Evolutionary conservation across 2,329 filamentous ascomycete species (phyloP).

Genomic region (Colletotrichum aenigma): DNA sequence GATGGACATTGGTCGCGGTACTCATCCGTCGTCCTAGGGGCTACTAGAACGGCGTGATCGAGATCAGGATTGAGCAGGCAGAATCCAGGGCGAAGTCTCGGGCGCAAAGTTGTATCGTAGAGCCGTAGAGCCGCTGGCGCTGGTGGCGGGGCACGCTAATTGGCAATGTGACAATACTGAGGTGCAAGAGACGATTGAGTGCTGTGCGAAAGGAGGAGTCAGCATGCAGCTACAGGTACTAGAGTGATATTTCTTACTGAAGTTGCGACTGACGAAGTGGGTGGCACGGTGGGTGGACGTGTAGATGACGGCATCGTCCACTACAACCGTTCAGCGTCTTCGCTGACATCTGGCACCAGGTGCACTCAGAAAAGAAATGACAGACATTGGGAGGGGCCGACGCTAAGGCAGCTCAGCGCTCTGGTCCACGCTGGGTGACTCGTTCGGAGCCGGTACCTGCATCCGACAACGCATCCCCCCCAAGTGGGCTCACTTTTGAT

Average conservation of each 20-base stretch:
- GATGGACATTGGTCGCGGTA: neutral
- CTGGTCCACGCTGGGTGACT: neutral
- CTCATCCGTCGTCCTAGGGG: neutral
- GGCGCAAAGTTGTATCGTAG: neutral
- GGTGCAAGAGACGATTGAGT: neutral
- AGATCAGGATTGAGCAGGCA: neutral
- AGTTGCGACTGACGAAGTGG: neutral
- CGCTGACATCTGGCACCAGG: neutral
- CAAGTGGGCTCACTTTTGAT: neutral
- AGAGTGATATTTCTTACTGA: neutral
- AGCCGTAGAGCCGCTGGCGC: neutral
- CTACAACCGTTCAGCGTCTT: neutral
- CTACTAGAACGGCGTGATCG: neutral
- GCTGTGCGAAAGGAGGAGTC: neutral
- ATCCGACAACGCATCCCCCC: slow-evolving; percentile 13
- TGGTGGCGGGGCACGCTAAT: neutral
- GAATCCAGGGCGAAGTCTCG: neutral
- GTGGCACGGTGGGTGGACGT: neutral
- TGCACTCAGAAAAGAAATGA: neutral
- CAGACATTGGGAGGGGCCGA: neutral
- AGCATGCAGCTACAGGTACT: neutral
- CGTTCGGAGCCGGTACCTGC: slow-evolving; percentile 18
- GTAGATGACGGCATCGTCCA: slow-evolving; percentile 5
- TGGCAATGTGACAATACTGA: neutral
- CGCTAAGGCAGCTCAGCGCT: neutral